phyloP scores from a whole-genome alignment of 164 flowering plant species.

The Annona cherimola region DNA sequence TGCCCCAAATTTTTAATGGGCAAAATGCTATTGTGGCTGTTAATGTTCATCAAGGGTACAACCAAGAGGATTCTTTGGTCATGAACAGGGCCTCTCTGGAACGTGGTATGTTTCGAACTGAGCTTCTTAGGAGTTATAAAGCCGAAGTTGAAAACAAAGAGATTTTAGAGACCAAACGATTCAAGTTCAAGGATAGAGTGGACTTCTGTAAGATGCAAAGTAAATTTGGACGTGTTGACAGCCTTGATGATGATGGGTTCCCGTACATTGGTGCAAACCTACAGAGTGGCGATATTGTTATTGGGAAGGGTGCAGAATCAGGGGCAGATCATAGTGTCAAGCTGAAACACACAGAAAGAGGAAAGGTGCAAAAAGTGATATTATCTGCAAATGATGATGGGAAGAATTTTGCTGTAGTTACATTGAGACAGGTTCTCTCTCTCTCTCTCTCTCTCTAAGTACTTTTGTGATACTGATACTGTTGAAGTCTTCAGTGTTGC shows the following conservation, averaged over 20 bases:
- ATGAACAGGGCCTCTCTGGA: slow-evolving; percentile 88
- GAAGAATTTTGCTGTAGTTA: slow-evolving; percentile 81
- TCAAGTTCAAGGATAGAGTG: slow-evolving; percentile 50
- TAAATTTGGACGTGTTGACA: slow-evolving; percentile 78
- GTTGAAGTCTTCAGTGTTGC: too few species aligned
- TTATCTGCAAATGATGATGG: slow-evolving; percentile 95
- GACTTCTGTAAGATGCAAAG: slow-evolving; percentile 70
- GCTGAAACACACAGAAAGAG: slow-evolving; percentile 88
- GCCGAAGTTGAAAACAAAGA: slow-evolving; percentile 80
- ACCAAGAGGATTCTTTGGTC: slow-evolving; percentile 93
- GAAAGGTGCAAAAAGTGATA: slow-evolving; percentile 86
- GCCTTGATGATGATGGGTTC: slow-evolving; percentile 93
- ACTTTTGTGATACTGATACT: too few species aligned
- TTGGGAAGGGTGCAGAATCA: slow-evolving; percentile 78
- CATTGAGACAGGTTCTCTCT: slow-evolving; percentile 73
- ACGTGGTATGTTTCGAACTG: slow-evolving; percentile 94
- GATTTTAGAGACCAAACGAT: slow-evolving; percentile 28
- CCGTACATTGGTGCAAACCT: slow-evolving; percentile 83
- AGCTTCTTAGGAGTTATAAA: slow-evolving; percentile 74
- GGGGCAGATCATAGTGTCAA: slow-evolving; percentile 88
- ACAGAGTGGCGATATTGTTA: slow-evolving; percentile 77
- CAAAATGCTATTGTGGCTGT: slow-evolving; percentile 95
- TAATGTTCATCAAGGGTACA: slow-evolving; percentile 87
- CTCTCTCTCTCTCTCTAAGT: background rate
- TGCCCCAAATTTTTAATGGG: slow-evolving; percentile 71